A percentile compares a stretch with the other conserved stretches of the same genome.
phyloP scores from a whole-genome alignment of 2,329 filamentous ascomycete genomes.

The Aspergillus aculeatinus region DNA sequence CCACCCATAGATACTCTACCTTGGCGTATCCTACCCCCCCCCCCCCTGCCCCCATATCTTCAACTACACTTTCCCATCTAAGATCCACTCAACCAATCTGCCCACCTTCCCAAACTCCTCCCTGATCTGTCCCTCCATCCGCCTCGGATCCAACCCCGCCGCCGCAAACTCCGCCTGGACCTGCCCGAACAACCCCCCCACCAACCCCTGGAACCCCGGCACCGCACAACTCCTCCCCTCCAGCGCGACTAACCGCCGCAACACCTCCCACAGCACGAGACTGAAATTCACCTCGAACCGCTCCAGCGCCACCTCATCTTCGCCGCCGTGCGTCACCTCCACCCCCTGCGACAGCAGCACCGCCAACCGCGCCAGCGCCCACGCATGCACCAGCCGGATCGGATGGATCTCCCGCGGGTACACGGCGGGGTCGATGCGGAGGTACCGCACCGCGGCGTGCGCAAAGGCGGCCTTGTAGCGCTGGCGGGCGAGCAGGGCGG shows the following conservation, averaged over 20 bases:
- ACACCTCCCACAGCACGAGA: conserved; percentile 36
- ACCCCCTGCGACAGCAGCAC: conserved; percentile 29
- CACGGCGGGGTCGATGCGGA: conserved; percentile 52
- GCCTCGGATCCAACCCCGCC: conserved; percentile 28
- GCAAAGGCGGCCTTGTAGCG: conserved; percentile 51
- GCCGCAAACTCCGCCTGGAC: conserved; percentile 28
- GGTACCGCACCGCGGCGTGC: conserved; percentile 53
- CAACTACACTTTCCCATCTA: conserved; percentile 17
- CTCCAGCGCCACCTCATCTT: conserved; percentile 18
- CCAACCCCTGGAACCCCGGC: conserved; percentile 31
- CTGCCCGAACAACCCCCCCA: conserved; percentile 26
- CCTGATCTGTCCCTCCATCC: conserved; percentile 23
- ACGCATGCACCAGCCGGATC: conserved; percentile 52
- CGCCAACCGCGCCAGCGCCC: conserved; percentile 33
- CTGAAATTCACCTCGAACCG: conserved; percentile 30
- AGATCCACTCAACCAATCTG: conserved; percentile 26
- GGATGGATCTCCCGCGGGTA: conserved; percentile 54
- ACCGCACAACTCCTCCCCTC: conserved; percentile 29
- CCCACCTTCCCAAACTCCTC: conserved; percentile 54
- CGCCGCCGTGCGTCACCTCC: conserved; percentile 14
- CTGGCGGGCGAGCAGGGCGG: conserved; percentile 46
- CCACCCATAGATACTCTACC: too few relatives aligned
- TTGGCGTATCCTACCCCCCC: neutral
- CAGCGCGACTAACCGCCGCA: conserved; percentile 28
- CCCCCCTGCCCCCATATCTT: conserved; percentile 15